A percentile compares a stretch with the other conserved stretches of the same genome.
These are phyloP conservation scores for Geotrichum ghanense DNA, from an alignment of 805 yeast genomes.

Conservation along the genomic window DNA sequence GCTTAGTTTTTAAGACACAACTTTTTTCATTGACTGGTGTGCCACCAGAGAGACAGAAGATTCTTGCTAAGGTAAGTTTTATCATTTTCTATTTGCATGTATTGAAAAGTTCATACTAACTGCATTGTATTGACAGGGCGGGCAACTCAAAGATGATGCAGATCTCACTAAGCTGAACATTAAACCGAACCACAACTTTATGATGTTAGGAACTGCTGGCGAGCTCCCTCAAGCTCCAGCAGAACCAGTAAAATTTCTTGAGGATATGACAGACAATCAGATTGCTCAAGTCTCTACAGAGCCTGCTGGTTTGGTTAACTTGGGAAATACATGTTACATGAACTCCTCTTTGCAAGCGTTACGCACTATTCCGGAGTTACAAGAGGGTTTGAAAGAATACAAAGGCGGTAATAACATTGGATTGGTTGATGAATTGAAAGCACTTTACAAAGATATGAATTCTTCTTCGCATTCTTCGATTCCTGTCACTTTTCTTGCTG, in stretches of 20 bases:
- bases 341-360: conserved; percentile 58
- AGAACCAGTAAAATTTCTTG: conserved; percentile 47
- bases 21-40: conserved; percentile 66
- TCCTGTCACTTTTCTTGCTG: conserved; percentile 53
- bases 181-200: conserved; percentile 54
- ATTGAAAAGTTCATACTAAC: neutral
- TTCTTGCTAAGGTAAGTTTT: conserved; percentile 61
- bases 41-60: conserved; percentile 84
- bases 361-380: conserved; percentile 37
- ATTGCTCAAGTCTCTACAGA: conserved; percentile 27
- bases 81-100: no score
- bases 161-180: conserved; percentile 40
- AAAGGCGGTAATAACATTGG: conserved; percentile 26
- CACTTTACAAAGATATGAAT: conserved; percentile 22
- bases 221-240: conserved; percentile 36
- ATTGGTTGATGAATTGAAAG: conserved; percentile 23
- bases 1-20: conserved; percentile 52
- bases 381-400: conserved; percentile 32
- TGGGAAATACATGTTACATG: conserved; percentile 72
- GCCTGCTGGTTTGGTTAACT: conserved; percentile 58
- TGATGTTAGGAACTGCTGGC: conserved; percentile 91
- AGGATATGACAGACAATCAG: conserved; percentile 47
- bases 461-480: conserved; percentile 35
- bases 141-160: conserved; percentile 70
- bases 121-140: no score